Conservation (phyloP, 805 yeast genomes). For the Wickerhamomyces chaumierensis region DNA sequence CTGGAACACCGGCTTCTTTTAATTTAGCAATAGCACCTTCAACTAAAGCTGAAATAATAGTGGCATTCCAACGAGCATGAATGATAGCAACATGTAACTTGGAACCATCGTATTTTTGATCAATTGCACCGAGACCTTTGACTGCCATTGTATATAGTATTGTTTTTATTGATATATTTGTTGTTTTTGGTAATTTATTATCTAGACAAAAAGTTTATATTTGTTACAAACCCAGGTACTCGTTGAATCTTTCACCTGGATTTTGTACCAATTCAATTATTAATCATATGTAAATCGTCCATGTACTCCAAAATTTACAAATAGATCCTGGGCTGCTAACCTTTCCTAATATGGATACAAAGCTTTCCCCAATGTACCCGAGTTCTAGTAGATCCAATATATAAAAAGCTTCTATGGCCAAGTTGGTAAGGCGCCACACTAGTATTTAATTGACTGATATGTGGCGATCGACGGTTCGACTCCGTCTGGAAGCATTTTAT, state of each 20-base stretch:
- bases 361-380: background rate
- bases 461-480: constrained; percentile 74
- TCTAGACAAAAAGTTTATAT: too few relatives aligned
- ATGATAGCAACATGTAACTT: constrained; percentile 69
- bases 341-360: background rate
- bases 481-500: constrained; percentile 50
- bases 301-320: too few relatives aligned
- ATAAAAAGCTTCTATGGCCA: constrained; percentile 36
- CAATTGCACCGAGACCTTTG: constrained; percentile 69
- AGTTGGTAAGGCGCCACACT: constrained; percentile 78
- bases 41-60: constrained; percentile 69
- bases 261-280: too few relatives aligned
- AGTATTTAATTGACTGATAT: too few relatives aligned
- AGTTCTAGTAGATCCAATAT: too few relatives aligned
- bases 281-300: too few relatives aligned
- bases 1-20: constrained; percentile 54
- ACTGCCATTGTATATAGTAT: constrained; percentile 44
- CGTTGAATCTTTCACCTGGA: too few relatives aligned
- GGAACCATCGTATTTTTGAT: constrained; percentile 59
- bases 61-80: constrained; percentile 91
- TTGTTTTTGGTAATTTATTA: too few relatives aligned
- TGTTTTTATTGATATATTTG: too few relatives aligned
- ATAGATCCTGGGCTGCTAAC: constrained; percentile 4
- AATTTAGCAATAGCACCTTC: constrained; percentile 62
- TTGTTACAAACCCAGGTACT: too few relatives aligned